These are phyloP conservation scores for Bertia moriformis DNA, from an alignment of 2,329 filamentous ascomycete species.

Conservation along the genomic window DNA sequence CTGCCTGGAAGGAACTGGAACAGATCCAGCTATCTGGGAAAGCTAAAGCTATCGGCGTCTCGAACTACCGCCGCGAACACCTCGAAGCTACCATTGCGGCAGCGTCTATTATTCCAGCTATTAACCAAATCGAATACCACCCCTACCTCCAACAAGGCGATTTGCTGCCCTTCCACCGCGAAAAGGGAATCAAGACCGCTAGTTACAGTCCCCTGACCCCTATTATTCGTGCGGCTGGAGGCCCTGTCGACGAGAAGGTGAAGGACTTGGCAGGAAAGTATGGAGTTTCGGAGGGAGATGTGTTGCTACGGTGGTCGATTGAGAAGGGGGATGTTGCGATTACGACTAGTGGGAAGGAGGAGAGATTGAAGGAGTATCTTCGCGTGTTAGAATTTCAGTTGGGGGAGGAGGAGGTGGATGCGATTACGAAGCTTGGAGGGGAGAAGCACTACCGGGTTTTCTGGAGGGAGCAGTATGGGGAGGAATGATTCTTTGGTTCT, in stretches of 20 bases:
- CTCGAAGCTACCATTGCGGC: slow-evolving; percentile 32
- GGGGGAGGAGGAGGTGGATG: slow-evolving; percentile 13
- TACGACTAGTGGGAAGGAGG: slow-evolving; percentile 11
- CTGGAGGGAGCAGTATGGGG: too few species aligned
- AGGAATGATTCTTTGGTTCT: too few species aligned
- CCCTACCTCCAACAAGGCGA: slow-evolving; percentile 27
- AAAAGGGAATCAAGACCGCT: slow-evolving; percentile 6
- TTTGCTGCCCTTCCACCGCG: slow-evolving; percentile 3
- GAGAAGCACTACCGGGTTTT: neutral
- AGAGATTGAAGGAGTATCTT: slow-evolving; percentile 16
- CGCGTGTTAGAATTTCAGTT: slow-evolving; percentile 12
- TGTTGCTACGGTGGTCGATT: slow-evolving; percentile 9
- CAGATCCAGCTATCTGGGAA: slow-evolving; percentile 37
- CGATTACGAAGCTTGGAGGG: slow-evolving; percentile 6
- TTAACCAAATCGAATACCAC: slow-evolving; percentile 26
- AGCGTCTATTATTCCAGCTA: slow-evolving; percentile 21
- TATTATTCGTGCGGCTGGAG: slow-evolving; percentile 6
- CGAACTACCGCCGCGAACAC: slow-evolving; percentile 39
- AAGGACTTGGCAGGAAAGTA: slow-evolving; percentile 7
- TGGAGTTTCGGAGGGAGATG: slow-evolving; percentile 6
- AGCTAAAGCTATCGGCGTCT: slow-evolving; percentile 45
- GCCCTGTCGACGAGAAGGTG: slow-evolving; percentile 7
- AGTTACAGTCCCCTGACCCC: slow-evolving; percentile 9
- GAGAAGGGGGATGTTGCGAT: slow-evolving; percentile 7
- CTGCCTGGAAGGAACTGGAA: slow-evolving; percentile 46